A percentile compares a stretch with the other conserved stretches of the same genome.
These are phyloP conservation scores for Gomphus bonarii DNA, from an alignment of 1,284 basidiomycete species.

Conservation along the genomic window DNA sequence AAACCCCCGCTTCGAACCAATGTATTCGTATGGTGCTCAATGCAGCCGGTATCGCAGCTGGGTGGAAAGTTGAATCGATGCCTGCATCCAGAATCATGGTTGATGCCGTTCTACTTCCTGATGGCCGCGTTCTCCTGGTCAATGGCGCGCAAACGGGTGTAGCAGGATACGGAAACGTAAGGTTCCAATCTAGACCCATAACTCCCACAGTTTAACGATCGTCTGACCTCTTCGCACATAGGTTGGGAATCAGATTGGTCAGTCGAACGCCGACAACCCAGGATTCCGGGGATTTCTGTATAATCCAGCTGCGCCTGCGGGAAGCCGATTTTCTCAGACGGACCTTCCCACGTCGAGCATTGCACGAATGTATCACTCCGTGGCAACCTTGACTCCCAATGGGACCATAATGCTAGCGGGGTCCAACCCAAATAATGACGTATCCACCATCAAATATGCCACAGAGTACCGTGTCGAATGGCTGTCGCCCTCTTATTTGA, in stretches of 20 bases:
- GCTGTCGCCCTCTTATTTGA: slow-evolving; percentile 22
- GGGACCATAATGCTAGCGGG: slow-evolving; percentile 24
- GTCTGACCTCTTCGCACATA: no score
- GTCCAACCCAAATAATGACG: slow-evolving; percentile 24
- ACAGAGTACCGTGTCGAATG: slow-evolving; percentile 26
- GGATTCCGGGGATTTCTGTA: slow-evolving; percentile 28
- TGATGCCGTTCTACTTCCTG: slow-evolving; percentile 27
- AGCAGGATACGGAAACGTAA: slow-evolving; percentile 20
- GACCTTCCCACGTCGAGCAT: slow-evolving; percentile 25
- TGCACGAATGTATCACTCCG: slow-evolving; percentile 31
- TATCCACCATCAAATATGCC: slow-evolving; percentile 17
- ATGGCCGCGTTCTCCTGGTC: slow-evolving; percentile 26
- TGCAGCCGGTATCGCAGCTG: slow-evolving; percentile 19
- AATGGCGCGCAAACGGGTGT: slow-evolving; percentile 23
- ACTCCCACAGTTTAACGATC: no score
- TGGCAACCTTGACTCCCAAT: slow-evolving; percentile 15
- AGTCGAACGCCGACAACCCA: slow-evolving; percentile 28
- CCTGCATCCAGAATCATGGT: slow-evolving; percentile 23
- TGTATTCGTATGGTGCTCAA: slow-evolving; percentile 23
- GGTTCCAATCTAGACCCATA: no score
- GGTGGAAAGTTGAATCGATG: slow-evolving; percentile 24
- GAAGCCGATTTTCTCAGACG: slow-evolving; percentile 23
- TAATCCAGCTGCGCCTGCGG: slow-evolving; percentile 25
- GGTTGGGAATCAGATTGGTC: slow-evolving; percentile 20
- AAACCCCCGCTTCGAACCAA: slow-evolving; percentile 20